A percentile compares a stretch with the other conserved stretches of the same genome.
Evolutionary conservation across 2,329 filamentous ascomycete species (phyloP).

Genomic region (Botrytis elliptica): DNA sequence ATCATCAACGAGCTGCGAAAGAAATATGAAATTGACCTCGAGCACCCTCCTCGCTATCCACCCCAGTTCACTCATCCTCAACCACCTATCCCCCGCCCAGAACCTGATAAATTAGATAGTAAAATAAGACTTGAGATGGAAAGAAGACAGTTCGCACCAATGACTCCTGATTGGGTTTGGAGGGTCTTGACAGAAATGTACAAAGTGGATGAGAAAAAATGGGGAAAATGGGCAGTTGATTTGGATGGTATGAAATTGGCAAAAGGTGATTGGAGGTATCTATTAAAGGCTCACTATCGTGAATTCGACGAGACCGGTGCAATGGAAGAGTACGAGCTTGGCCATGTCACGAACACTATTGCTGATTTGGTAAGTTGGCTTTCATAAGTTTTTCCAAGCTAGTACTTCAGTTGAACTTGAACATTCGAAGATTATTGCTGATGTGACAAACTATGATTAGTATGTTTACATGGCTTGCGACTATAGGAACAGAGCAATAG

Average conservation of each 20-base stretch:
- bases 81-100: not conserved
- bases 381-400: not conserved
- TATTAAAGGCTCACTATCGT: not conserved
- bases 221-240: slow-evolving; percentile 1
- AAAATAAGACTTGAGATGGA: not conserved
- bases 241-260: slow-evolving; percentile 2
- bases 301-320: fast-evolving
- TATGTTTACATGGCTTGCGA: slow-evolving; percentile 8
- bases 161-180: not conserved
- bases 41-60: not conserved
- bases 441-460: not conserved
- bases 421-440: not conserved
- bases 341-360: not conserved
- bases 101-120: not conserved
- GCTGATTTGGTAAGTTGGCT: not conserved
- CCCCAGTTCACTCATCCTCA: not conserved
- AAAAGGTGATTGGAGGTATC: not conserved
- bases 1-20: not conserved
- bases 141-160: not conserved
- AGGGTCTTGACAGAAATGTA: slow-evolving; percentile 6
- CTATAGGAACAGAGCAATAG: slow-evolving; percentile 6
- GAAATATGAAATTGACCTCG: not conserved
- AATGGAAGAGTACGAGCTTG: not conserved
- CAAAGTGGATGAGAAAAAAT: not conserved
- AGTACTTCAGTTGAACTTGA: not conserved